phyloP scores from a whole-genome alignment of 2,329 filamentous ascomycete genomes.

The Nemania sp. region DNA sequence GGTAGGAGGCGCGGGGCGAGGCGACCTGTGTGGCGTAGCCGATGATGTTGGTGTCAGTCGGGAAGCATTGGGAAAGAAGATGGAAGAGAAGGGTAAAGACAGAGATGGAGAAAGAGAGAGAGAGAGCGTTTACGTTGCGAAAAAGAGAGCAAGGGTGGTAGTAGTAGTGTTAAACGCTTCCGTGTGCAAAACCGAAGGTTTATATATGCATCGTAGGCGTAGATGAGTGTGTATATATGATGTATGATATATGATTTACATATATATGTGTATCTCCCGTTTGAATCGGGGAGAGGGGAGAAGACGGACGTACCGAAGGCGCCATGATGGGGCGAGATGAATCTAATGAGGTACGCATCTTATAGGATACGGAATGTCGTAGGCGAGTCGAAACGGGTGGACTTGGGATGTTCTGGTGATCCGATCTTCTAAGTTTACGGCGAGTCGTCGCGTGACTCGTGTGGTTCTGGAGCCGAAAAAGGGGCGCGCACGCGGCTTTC shows the following conservation, averaged over 20 bases:
- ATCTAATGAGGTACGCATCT: slow-evolving; percentile 63
- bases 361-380: slow-evolving; percentile 15
- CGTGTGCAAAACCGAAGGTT: too few species aligned
- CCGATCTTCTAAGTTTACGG: not conserved
- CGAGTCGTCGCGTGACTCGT: slow-evolving; percentile 12
- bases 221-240: not conserved
- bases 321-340: slow-evolving; percentile 67
- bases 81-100: too few species aligned
- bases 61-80: too few species aligned
- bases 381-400: too few species aligned
- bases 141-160: too few species aligned
- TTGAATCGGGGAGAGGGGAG: not conserved
- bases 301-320: slow-evolving; percentile 56
- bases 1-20: slow-evolving; percentile 57
- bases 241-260: not conserved
- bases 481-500: not conserved
- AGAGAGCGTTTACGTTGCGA: too few species aligned
- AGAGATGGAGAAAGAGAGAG: too few species aligned
- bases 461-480: not conserved
- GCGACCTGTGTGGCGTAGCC: slow-evolving; percentile 25
- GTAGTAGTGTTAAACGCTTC: too few species aligned
- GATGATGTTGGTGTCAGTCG: too few species aligned
- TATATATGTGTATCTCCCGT: not conserved
- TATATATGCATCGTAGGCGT: not conserved
- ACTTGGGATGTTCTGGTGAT: too few species aligned